Evolutionary conservation across 2,329 filamentous ascomycete genomes (phyloP).

Genomic region (Fusarium sp.): DNA sequence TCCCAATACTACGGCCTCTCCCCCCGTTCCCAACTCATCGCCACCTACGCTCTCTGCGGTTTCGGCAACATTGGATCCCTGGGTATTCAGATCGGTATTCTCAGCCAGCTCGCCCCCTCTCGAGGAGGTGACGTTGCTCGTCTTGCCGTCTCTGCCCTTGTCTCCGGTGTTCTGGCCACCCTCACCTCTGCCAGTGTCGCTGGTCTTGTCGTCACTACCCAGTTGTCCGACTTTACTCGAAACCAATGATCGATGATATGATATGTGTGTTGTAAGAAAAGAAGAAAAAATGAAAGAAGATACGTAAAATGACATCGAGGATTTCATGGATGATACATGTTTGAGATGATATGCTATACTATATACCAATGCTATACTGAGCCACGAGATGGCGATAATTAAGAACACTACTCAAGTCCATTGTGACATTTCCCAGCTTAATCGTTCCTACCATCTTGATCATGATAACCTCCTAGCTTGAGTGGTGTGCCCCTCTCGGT

Average conservation of each 20-base stretch:
- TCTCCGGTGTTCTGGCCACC: slow-evolving; percentile 82
- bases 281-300: neutral
- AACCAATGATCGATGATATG: slow-evolving; percentile 3
- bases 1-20: slow-evolving; percentile 72
- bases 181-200: slow-evolving; percentile 82
- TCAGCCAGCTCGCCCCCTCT: slow-evolving; percentile 81
- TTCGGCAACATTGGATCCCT: slow-evolving; percentile 90
- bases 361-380: slow-evolving; percentile 29
- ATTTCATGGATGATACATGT: slow-evolving; percentile 4
- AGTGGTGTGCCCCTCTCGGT: too few species aligned
- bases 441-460: neutral
- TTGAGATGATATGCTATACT: slow-evolving; percentile 22
- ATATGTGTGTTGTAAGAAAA: slow-evolving; percentile 17
- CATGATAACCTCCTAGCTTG: too few species aligned
- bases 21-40: slow-evolving; percentile 80
- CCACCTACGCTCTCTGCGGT: slow-evolving; percentile 84
- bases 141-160: slow-evolving; percentile 79
- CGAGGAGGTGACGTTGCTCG: slow-evolving; percentile 79
- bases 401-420: neutral
- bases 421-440: neutral
- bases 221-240: slow-evolving; percentile 41
- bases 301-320: slow-evolving; percentile 1
- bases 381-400: slow-evolving; percentile 26
- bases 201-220: slow-evolving; percentile 75
- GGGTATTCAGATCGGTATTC: slow-evolving; percentile 89